Evolutionary conservation across 768 basidiomycete species (phyloP), one percentile per base, ranked within the genome.

Genomic region (Mycena amicta): DNA sequence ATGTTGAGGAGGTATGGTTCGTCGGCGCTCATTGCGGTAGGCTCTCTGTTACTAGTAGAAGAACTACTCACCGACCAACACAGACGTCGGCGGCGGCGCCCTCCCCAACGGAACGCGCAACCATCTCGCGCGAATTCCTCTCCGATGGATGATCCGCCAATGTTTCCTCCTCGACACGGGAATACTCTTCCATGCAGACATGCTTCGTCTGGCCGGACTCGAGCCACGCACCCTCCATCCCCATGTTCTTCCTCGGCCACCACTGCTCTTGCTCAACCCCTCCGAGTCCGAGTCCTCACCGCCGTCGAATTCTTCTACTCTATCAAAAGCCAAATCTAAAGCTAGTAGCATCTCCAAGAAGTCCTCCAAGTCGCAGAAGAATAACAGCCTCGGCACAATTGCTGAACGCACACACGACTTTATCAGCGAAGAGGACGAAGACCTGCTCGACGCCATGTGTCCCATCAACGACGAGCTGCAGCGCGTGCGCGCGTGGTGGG

Each of bases 1-100:
- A 90, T 56, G 83, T 89, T 4, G 77, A 83, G 45, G 90, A 92
- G 62, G 90, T 92, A 1, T 92, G 91, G 90, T 92, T 92, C 64
- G 71, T 88, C 5, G 90, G 90, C 0, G 83, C 80, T 64, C 89
- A 92, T 62, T 82, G 82, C 41, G 88, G 89, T 88, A 63, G 27
- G 80, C 71, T 29, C 27, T 20, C 23, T 46, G n/a, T 26, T 50
- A 13, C 20, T n/a, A 15, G 43, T n/a, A 8, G 6, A 23, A 13
- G 5, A 15, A 16, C 12, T 8, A n/a, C 43, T 45, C 43, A 23
- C 22, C 8, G 15, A 45, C 8, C 5, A 15, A 13, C 6, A 45
- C 43, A 90, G 89, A 92, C 63, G 80, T 93, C 20, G 91, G 92
- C 1, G 91, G 91, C 20, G 89, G 89, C 3, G 83, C 84, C 2